Evolutionary conservation across 306 rosid species (phyloP).

Genomic region (Potentilla sterilis): DNA sequence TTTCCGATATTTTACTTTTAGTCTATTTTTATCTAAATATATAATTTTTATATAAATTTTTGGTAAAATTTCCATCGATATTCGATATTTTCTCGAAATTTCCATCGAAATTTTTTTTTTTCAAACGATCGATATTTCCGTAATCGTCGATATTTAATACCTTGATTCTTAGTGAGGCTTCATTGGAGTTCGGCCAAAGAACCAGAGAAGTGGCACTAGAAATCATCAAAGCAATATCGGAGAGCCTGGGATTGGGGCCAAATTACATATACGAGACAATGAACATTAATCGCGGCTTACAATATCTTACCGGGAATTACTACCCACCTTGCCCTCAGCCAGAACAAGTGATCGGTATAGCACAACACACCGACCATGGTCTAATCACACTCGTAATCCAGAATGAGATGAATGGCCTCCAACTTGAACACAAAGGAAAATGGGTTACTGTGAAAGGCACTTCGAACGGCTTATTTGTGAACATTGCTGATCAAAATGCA

Average conservation of each 20-base stretch:
- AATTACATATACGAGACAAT: conserved; percentile 14
- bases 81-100: no score
- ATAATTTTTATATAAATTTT: no score
- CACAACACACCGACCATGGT: conserved; percentile 29
- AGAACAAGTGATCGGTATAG: conserved; percentile 25
- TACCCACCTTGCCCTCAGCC: conserved; percentile 37
- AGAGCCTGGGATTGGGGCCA: conserved; percentile 28
- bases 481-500: conserved; percentile 24
- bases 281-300: conserved; percentile 24
- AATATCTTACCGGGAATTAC: conserved; percentile 6
- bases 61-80: no score
- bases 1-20: no score
- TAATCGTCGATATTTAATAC: no score
- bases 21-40: no score
- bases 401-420: conserved; percentile 30
- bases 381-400: conserved; percentile 16
- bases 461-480: conserved; percentile 24
- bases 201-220: conserved; percentile 11
- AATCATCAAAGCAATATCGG: conserved; percentile 20
- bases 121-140: no score
- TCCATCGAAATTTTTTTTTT: no score
- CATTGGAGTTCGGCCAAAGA: not conserved
- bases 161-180: not conserved
- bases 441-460: conserved; percentile 23
- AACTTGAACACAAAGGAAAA: conserved; percentile 20